Conservation (phyloP, 192 early-diverging fungal species). For the Pilobolus umbonatus region DNA sequence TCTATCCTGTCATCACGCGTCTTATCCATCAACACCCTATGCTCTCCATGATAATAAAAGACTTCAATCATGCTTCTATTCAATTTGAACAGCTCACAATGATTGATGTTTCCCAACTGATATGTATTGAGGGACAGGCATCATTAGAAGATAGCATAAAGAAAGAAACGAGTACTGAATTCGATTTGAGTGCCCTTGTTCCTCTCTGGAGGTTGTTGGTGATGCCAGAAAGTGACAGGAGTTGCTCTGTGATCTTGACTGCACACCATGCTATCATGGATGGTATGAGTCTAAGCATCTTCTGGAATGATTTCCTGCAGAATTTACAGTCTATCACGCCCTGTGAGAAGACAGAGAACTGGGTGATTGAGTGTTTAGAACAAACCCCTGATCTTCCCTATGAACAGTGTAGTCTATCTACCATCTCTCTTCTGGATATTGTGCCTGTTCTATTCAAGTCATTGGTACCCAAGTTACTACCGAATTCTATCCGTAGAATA, state of each 20-base stretch:
- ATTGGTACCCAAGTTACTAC: slow-evolving; percentile 2
- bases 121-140: not conserved
- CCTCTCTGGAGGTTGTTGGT: slow-evolving; percentile 27
- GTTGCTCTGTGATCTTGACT: slow-evolving; percentile 6
- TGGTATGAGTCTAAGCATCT: slow-evolving; percentile 23
- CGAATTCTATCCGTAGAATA: not conserved
- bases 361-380: not conserved
- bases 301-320: slow-evolving; percentile 20
- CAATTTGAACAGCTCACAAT: slow-evolving; percentile 15
- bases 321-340: not conserved
- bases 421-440: slow-evolving; percentile 6
- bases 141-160: slow-evolving; percentile 6
- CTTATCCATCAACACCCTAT: slow-evolving; percentile 17
- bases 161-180: slow-evolving; percentile 7
- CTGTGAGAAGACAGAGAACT: not conserved
- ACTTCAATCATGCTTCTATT: not conserved
- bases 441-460: slow-evolving; percentile 11
- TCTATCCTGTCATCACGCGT: slow-evolving; percentile 19
- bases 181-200: slow-evolving; percentile 6
- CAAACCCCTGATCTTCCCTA: not conserved
- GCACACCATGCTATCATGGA: slow-evolving; percentile 24
- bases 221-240: not conserved
- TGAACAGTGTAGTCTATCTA: slow-evolving; percentile 10
- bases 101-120: slow-evolving; percentile 9
- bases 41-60: slow-evolving; percentile 7